Base-by-base conservation (phyloP, 306 rosid genomes). In the Cicer chorassanicum region DNA sequence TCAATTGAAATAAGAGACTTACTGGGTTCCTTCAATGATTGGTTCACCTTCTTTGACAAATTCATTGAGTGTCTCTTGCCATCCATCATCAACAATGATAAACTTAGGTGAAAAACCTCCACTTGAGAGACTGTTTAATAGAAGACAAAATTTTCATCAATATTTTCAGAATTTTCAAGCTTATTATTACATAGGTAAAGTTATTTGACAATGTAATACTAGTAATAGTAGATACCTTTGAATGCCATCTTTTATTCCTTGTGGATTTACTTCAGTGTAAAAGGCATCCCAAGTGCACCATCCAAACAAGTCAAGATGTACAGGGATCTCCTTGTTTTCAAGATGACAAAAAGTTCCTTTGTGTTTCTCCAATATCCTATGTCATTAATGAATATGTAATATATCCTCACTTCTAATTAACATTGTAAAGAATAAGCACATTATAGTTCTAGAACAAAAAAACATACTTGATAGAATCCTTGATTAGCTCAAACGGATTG, bases 261-360 rank as follows among this genome's bases (percentile, higher is more conserved):
- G 62, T 6, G 93, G 96, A 82, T 55, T 80, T 19, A 88, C 93
- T 40, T 84, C 46, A 6, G 79, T 42, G 80, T 88, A 90, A 74
- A 90, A 90, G 7, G 96, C 92, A 84, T 88, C 92, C 93, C 96
- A 92, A 72, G 92, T 92, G 82, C 92, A 90, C 96, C 98, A 90
- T 71, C 98, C 98, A 83, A 92, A 92, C 89, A 80, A 88, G 67
- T 92, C 89, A 60, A 88, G 61, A 73, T 85, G 88, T 36, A 82
- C 16, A 34, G 98, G 92, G n/a, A 63, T 65, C 78, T 87, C 83
- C 76, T 92, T 92, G 82, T 72, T 83, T 43, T 89, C 88, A 45
- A 85, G 64, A 57, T 82, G 88, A 51, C 79, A 51, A 70, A 89
- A 89, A 57, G 90, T 82, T 61, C 87, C 83, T 77, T 81, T 88